A percentile compares a stretch with the other conserved stretches of the same genome.
Evolutionary conservation across 805 yeast genomes (phyloP).

Genomic region (Grigorovia transvaalensis): DNA sequence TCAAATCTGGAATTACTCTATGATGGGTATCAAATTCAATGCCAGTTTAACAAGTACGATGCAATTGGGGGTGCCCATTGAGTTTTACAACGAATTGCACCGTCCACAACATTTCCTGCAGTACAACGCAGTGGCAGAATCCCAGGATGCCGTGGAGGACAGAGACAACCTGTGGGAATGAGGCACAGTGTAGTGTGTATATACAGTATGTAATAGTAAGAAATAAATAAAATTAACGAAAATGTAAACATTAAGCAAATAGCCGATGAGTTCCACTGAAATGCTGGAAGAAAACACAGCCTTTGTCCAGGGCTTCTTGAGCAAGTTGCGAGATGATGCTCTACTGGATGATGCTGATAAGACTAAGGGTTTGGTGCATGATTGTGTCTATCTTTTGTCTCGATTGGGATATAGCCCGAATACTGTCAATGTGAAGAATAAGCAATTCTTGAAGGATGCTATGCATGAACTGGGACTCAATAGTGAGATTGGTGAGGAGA

Average conservation of each 20-base stretch:
- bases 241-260: no score
- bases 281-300: neutral
- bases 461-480: neutral
- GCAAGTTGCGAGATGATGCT: neutral
- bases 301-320: neutral
- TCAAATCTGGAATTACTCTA: slow-evolving; percentile 83
- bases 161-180: slow-evolving; percentile 54
- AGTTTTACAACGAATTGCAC: slow-evolving; percentile 77
- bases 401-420: neutral
- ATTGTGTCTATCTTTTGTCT: slow-evolving; percentile 1
- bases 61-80: slow-evolving; percentile 68
- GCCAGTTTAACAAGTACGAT: slow-evolving; percentile 47
- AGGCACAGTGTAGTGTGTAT: neutral
- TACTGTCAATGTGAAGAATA: neutral
- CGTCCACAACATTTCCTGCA: slow-evolving; percentile 79
- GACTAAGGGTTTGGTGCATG: neutral
- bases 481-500: neutral
- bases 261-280: neutral
- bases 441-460: neutral
- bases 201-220: neutral
- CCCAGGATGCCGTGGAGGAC: slow-evolving; percentile 48
- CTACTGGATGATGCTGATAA: neutral
- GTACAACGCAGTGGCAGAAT: slow-evolving; percentile 56
- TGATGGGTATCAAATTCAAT: slow-evolving; percentile 78
- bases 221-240: no score